Base-by-base conservation (phyloP, 2,329 filamentous ascomycete genomes). In the Xylaria polymorpha region DNA sequence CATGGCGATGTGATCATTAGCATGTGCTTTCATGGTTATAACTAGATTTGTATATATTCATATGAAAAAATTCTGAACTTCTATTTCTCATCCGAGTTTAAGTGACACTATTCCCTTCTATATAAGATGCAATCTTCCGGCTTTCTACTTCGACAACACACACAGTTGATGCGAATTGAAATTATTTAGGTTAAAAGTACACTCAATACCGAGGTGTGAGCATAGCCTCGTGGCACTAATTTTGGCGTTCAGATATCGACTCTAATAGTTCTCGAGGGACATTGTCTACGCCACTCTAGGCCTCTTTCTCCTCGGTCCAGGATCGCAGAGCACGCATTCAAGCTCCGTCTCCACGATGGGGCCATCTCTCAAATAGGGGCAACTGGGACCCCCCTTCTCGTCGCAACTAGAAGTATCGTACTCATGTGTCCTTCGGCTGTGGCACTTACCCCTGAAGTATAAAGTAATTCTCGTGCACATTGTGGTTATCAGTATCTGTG, bases 371-470 rank as follows among this genome's bases (percentile, higher is more conserved):
- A 69, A 14, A 46, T 59, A 59, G 1, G 58, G 63, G 39, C 67
- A 69, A 20, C 6, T 14, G 1, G 44, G 43, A 7, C 6, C 50
- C 4, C n/a, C 25, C 15, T 62, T 46, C 37, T 8, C 37, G 7
- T 60, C 39, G 63, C 67, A 69, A 4, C 32, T 43, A 10, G 57
- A 32, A 22, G 35, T 50, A 22, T 66, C 67, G 25, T 66, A 69
- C 20, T 66, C 62, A 32, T 69, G 32, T 4, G 25, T 41, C 18
- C 63, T 53, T 9, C 67, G 62, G 37, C 63, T 69, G 12, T 69
- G 67, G 44, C 67, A 69, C 44, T 46, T 66, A 14, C 62, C 62
- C 32, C 62, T 56, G 53, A 69, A 69, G 39, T 58, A 66, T 18
- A 69, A 39, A 1, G 67, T 60, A 20, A 0, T 53, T 46, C 39